Evolutionary conservation across 768 basidiomycete species (phyloP).

Genomic region (Psilocybe subaeruginosa): DNA sequence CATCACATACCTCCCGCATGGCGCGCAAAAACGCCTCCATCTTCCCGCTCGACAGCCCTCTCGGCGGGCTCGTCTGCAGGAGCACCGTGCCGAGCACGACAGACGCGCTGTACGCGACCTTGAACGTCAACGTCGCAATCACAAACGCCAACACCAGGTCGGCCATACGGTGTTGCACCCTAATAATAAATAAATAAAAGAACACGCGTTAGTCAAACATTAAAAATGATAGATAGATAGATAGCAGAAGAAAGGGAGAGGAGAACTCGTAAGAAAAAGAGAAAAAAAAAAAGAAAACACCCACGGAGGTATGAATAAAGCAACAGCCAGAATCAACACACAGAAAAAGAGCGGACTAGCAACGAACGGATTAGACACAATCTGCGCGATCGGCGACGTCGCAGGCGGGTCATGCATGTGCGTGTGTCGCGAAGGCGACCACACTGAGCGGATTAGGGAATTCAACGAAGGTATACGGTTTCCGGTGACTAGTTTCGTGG

Average conservation of each 20-base stretch:
- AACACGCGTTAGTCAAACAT: neutral
- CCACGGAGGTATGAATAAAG: slow-evolving; percentile 58
- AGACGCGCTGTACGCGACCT: slow-evolving; percentile 84
- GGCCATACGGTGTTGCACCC: slow-evolving; percentile 63
- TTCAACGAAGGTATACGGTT: slow-evolving; percentile 62
- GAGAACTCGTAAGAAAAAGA: neutral
- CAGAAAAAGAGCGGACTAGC: slow-evolving; percentile 65
- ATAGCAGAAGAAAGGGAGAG: no score
- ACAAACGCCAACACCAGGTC: slow-evolving; percentile 86
- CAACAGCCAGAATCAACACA: slow-evolving; percentile 54
- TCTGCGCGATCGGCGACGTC: slow-evolving; percentile 35
- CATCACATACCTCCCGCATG: slow-evolving; percentile 69
- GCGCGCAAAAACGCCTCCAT: slow-evolving; percentile 84
- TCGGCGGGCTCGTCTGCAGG: slow-evolving; percentile 83
- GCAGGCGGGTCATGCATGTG: slow-evolving; percentile 36
- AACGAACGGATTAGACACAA: slow-evolving; percentile 77
- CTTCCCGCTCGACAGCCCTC: slow-evolving; percentile 59
- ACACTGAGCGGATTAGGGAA: slow-evolving; percentile 49
- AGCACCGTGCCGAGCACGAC: slow-evolving; percentile 84
- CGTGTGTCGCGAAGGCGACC: slow-evolving; percentile 35
- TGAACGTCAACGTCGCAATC: slow-evolving; percentile 78
- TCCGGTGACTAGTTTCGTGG: slow-evolving; percentile 56
- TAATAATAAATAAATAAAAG: slow-evolving; percentile 19
- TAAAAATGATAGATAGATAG: no score
- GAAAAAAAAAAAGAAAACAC: slow-evolving; percentile 25